phyloP scores from a whole-genome alignment of 106 monocot species.

The Xerophyta viscosa region DNA sequence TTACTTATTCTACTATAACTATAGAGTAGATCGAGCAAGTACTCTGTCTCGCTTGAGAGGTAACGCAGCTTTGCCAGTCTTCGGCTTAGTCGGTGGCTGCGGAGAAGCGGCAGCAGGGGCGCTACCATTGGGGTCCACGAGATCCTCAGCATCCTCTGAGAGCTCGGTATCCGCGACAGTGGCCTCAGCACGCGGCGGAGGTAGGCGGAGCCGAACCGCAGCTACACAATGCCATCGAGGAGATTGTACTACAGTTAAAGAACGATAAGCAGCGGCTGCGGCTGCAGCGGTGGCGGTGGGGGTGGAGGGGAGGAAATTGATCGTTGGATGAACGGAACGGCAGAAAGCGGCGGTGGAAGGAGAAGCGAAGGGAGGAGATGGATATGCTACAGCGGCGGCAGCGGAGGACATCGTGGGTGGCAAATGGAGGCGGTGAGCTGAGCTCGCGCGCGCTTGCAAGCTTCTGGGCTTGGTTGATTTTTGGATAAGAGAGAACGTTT shows the following conservation, averaged over 20 bases:
- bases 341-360: background rate
- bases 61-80: slow-evolving; percentile 76
- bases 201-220: background rate
- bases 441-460: background rate
- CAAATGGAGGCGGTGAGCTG: background rate
- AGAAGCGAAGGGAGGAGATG: background rate
- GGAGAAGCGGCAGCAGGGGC: slow-evolving; percentile 10
- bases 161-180: slow-evolving; percentile 44
- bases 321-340: background rate
- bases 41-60: slow-evolving; percentile 88
- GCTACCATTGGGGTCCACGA: slow-evolving; percentile 19
- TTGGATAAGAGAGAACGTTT: background rate
- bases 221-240: too few species aligned
- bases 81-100: slow-evolving; percentile 46
- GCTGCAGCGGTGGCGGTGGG: background rate
- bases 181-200: background rate
- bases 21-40: too few species aligned
- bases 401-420: background rate
- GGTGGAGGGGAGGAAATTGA: background rate
- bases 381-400: background rate
- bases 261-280: too few species aligned
- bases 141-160: slow-evolving; percentile 30
- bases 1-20: too few species aligned
- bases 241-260: too few species aligned
- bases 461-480: background rate